A percentile compares a stretch with the other conserved stretches of the same genome.
Evolutionary conservation across 2,329 filamentous ascomycete species (phyloP).

Genomic region (Arthrobotrys entomopaga): DNA sequence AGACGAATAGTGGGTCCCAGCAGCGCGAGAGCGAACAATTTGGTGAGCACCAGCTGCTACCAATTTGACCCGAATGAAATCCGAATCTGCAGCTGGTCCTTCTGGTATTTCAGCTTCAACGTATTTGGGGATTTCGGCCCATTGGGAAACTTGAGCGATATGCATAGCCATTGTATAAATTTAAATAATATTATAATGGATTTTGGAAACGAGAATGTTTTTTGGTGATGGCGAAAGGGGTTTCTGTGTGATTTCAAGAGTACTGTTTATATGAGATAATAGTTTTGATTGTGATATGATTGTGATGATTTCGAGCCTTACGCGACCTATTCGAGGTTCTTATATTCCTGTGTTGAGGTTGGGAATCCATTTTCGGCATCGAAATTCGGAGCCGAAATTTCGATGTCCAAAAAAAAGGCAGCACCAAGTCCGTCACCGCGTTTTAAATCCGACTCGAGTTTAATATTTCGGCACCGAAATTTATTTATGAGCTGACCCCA

Average conservation of each 20-base stretch:
- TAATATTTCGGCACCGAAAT: background rate
- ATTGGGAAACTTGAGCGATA: conserved; percentile 63
- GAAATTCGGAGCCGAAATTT: conserved; percentile 22
- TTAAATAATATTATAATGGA: background rate
- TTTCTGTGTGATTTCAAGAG: too few species aligned
- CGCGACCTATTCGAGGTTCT: background rate
- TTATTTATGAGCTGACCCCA: background rate
- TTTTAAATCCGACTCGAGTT: conserved; percentile 3
- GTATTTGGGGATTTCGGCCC: conserved; percentile 62
- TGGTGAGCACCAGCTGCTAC: conserved; percentile 67
- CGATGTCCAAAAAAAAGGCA: background rate
- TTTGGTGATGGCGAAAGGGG: too few species aligned
- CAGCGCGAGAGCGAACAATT: conserved; percentile 67
- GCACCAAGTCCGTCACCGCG: background rate
- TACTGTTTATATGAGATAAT: too few species aligned
- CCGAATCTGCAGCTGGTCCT: conserved; percentile 60
- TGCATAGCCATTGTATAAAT: conserved; percentile 56
- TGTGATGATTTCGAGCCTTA: background rate
- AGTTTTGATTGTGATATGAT: background rate
- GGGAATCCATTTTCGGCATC: background rate
- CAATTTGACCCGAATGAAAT: conserved; percentile 67
- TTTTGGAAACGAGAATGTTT: too few species aligned
- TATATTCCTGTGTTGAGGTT: background rate
- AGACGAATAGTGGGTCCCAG: conserved; percentile 68
- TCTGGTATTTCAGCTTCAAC: conserved; percentile 60